Conservation (phyloP, 2,329 filamentous ascomycete species). For the Aspergillus sp. region DNA sequence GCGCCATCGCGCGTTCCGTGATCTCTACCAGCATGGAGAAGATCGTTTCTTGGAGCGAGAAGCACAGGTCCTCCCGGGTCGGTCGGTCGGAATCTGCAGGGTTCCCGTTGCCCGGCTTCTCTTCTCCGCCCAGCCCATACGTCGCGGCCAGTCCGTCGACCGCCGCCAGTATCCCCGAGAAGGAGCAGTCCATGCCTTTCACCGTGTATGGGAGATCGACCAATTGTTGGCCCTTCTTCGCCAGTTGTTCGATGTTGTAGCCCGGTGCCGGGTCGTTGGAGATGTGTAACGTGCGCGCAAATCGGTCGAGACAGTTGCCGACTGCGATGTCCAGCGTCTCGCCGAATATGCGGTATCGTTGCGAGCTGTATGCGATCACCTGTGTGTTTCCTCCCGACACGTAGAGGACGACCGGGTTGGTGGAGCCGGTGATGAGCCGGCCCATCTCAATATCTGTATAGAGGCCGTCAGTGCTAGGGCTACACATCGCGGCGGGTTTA, state of each 20-base stretch:
- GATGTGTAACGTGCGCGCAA: slow-evolving; percentile 86
- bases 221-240: slow-evolving; percentile 68
- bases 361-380: slow-evolving; percentile 93
- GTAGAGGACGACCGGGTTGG: slow-evolving; percentile 92
- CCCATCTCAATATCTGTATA: slow-evolving; percentile 89
- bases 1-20: slow-evolving; percentile 96
- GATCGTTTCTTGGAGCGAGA: slow-evolving; percentile 91
- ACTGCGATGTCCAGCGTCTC: slow-evolving; percentile 97
- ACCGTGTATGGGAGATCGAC: slow-evolving; percentile 92
- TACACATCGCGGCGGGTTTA: not conserved
- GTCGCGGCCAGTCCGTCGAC: slow-evolving; percentile 73
- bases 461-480: slow-evolving; percentile 4
- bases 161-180: slow-evolving; percentile 83
- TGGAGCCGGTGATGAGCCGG: slow-evolving; percentile 81
- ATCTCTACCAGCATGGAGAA: slow-evolving; percentile 98
- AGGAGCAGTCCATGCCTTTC: slow-evolving; percentile 98
- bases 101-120: slow-evolving; percentile 53
- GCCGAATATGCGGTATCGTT: slow-evolving; percentile 95
- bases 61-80: slow-evolving; percentile 84
- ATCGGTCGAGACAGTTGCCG: slow-evolving; percentile 94
- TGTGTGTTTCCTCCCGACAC: slow-evolving; percentile 96
- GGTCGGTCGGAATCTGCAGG: slow-evolving; percentile 43
- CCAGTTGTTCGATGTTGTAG: slow-evolving; percentile 96
- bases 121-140: slow-evolving; percentile 37
- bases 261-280: slow-evolving; percentile 95